Percentiles rank a stretch among this genome's conserved stretches.
These are phyloP conservation scores for Asterella californica DNA, from an alignment of 225 moss, liverwort and hornwort species.

Conservation along the genomic window DNA sequence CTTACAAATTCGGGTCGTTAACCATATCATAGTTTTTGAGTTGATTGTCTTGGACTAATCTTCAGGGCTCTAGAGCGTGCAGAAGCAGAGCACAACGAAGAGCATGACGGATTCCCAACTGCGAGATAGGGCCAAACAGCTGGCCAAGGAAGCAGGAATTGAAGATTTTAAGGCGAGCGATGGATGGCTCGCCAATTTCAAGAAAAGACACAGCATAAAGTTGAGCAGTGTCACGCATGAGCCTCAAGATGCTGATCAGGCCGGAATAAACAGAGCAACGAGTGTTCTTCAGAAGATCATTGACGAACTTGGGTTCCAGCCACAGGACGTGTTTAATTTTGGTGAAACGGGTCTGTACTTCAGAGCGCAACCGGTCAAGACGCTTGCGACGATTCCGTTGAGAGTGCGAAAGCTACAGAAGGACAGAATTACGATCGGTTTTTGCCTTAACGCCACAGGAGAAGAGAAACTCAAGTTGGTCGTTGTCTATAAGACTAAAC, in stretches of 20 bases:
- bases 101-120: conserved; percentile 50
- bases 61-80: conserved; percentile 37
- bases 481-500: conserved; percentile 40
- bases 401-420: conserved; percentile 41
- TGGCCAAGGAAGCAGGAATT: conserved; percentile 44
- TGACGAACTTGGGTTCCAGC: conserved; percentile 49
- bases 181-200: conserved; percentile 55
- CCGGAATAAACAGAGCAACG: conserved; percentile 34
- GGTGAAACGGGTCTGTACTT: conserved; percentile 49
- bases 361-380: conserved; percentile 47
- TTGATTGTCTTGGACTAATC: conserved; percentile 14
- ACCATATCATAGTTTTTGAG: background rate
- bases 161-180: conserved; percentile 53
- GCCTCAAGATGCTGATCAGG: conserved; percentile 37
- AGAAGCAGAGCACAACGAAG: conserved; percentile 49
- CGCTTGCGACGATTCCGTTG: conserved; percentile 35
- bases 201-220: conserved; percentile 52
- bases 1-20: background rate
- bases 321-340: conserved; percentile 50
- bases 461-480: conserved; percentile 52
- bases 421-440: conserved; percentile 47
- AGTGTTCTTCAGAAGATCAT: conserved; percentile 43
- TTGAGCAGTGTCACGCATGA: conserved; percentile 42
- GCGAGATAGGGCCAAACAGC: conserved; percentile 44
- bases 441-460: conserved; percentile 49